Base-by-base conservation (phyloP, 148 eudicot species). In the Arbutus unedo region DNA sequence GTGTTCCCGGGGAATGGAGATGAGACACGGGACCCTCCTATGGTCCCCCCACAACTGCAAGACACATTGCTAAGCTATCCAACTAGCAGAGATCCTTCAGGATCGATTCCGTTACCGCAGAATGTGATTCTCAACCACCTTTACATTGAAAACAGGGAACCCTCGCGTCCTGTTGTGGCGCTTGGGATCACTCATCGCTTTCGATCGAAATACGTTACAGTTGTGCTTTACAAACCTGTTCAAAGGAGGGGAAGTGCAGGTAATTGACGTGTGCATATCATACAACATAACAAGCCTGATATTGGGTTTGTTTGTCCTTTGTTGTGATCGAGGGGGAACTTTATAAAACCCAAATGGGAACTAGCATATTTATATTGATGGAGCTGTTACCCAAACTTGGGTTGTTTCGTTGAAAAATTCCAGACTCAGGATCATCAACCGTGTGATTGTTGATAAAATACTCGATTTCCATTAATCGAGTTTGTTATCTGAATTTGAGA, bases 161-260 rank as follows among this genome's bases (percentile, higher is more conserved):
- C 91, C 74, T 93, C 95, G 1, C 88, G 92, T 76, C 90, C 98
- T 15, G 97, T 96, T 50, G 98, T 96, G 80, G 96, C 93, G 5
- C 94, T 96, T 1, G 98, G 98, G 38, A 84, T 90, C 68, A 91
- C 98, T 82, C 95, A 93, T 87, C 95, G 98, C 38, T 96, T 92
- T 83, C 98, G 94, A 25, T 87, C 98, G 49, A 96, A 96, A 85
- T 93, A 82, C 85, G 98, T 96, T 16, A 93, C 96, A 0, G 98
- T 96, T 51, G 96, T 96, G 85, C 95, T 93, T 62, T 92, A 93
- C 86, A 96, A 93, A 91, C 98, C 98, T 3, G 98, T 92, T 38
- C 92, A 87, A 55, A 90, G 97, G 85, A 93, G 95, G 85, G 95
- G 93, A 80, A 83, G 85, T 84, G 67, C 75, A 81, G 78, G 86